Conservation (phyloP, 805 yeast genomes). For the Candida mattraensis region DNA sequence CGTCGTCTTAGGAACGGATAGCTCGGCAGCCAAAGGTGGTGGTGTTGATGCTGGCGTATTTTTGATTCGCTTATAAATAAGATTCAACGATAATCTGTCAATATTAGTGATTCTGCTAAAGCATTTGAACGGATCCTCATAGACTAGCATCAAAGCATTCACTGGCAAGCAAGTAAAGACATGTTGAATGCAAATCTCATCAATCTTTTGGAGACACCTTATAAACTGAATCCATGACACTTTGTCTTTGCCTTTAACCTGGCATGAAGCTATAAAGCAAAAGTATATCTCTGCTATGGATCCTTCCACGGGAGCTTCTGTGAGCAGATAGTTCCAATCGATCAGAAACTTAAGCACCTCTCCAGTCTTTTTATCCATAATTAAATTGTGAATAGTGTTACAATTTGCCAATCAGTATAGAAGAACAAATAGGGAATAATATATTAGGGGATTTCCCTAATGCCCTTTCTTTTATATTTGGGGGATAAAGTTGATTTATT, state of each 20-base stretch:
- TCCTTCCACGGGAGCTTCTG: conserved; percentile 33
- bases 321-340: conserved; percentile 32
- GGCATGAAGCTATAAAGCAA: conserved; percentile 31
- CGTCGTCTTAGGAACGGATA: neutral
- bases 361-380: conserved; percentile 31
- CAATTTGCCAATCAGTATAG: too few species aligned
- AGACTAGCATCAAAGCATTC: conserved; percentile 20
- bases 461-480: conserved; percentile 13
- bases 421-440: neutral
- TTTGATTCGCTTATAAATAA: conserved; percentile 22
- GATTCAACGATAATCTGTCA: conserved; percentile 28
- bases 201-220: conserved; percentile 25
- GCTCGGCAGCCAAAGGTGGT: neutral
- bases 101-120: conserved; percentile 25
- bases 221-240: conserved; percentile 36
- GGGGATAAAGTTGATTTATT: conserved; percentile 15
- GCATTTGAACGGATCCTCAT: conserved; percentile 33
- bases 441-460: neutral
- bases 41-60: conserved; percentile 1
- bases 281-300: conserved; percentile 32
- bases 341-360: conserved; percentile 32
- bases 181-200: conserved; percentile 22
- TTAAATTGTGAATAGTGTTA: too few species aligned
- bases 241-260: conserved; percentile 33
- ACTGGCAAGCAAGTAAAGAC: conserved; percentile 28